These are phyloP conservation scores for Monosporascus sp. DNA, from an alignment of 2,329 filamentous ascomycete genomes.

Conservation along the genomic window DNA sequence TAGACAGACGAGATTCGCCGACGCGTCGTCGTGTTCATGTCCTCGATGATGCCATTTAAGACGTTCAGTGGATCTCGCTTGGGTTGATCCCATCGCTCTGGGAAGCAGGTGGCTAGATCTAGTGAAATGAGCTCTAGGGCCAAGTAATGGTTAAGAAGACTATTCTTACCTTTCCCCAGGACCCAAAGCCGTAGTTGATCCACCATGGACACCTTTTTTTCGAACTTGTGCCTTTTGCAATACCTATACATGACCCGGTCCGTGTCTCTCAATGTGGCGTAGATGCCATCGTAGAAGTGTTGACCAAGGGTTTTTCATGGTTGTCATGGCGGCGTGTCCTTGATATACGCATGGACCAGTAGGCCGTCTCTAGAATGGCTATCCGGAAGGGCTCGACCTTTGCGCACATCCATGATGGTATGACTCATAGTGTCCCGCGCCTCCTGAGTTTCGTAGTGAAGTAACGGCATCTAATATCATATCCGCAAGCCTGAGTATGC, in stretches of 20 bases:
- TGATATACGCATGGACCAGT: slow-evolving; percentile 42
- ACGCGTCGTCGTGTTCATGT: slow-evolving; percentile 58
- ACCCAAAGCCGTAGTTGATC: slow-evolving; percentile 3
- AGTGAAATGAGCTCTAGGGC: no score
- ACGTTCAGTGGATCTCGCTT: slow-evolving; percentile 59
- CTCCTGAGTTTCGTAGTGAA: slow-evolving; percentile 58
- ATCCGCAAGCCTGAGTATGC: slow-evolving; percentile 19
- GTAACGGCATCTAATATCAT: slow-evolving; percentile 53
- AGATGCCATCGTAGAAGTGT: slow-evolving; percentile 1
- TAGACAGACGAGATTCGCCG: slow-evolving; percentile 56
- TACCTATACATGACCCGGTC: slow-evolving; percentile 2
- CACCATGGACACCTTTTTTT: slow-evolving; percentile 3
- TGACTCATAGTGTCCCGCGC: slow-evolving; percentile 50
- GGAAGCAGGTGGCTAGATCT: slow-evolving; percentile 54
- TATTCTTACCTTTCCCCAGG: neutral
- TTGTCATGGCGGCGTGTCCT: slow-evolving; percentile 27
- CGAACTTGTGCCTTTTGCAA: neutral
- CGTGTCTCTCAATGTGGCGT: slow-evolving; percentile 1
- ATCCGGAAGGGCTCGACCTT: slow-evolving; percentile 23
- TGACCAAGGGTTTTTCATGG: slow-evolving; percentile 1
- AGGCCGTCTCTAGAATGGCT: slow-evolving; percentile 34
- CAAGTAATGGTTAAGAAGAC: no score
- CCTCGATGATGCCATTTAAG: slow-evolving; percentile 56
- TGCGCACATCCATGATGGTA: slow-evolving; percentile 33
- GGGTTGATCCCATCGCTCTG: slow-evolving; percentile 53